These are phyloP conservation scores for Zymoseptoria crescenta DNA, from an alignment of 2,329 filamentous ascomycete species.

Conservation along the genomic window DNA sequence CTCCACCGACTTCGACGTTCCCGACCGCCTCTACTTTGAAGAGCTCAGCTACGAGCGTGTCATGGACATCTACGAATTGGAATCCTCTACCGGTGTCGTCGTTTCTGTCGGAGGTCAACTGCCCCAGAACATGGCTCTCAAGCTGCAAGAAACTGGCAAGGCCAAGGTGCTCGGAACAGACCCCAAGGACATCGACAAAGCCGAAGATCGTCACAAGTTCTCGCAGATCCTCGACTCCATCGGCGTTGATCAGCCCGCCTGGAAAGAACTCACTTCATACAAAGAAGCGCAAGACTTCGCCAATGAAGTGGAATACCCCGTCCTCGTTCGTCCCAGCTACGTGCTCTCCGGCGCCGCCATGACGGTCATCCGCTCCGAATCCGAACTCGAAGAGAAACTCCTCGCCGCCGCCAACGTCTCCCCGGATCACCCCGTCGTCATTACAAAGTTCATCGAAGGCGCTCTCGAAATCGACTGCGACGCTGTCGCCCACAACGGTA, in stretches of 20 bases:
- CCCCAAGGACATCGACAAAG: conserved; percentile 91
- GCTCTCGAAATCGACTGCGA: conserved; percentile 96
- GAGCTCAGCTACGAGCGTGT: conserved; percentile 95
- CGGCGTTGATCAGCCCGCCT: conserved; percentile 91
- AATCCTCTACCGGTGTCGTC: conserved; percentile 75
- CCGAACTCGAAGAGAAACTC: conserved; percentile 91
- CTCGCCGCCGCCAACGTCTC: conserved; percentile 83
- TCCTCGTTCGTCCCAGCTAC: conserved; percentile 89
- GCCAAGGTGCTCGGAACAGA: conserved; percentile 90
- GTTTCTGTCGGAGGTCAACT: conserved; percentile 94
- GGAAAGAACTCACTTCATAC: conserved; percentile 93
- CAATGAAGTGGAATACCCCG: conserved; percentile 78
- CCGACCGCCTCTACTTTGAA: conserved; percentile 92
- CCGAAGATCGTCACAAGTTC: conserved; percentile 97
- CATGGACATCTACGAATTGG: conserved; percentile 89
- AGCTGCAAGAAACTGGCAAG: conserved; percentile 81
- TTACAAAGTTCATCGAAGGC: conserved; percentile 96
- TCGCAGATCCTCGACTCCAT: conserved; percentile 95
- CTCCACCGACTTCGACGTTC: conserved; percentile 76
- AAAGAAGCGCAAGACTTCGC: conserved; percentile 83
- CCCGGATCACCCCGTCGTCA: conserved; percentile 94
- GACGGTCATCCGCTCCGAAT: conserved; percentile 85
- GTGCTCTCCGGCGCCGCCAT: conserved; percentile 96
- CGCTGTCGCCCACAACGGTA: conserved; percentile 77
- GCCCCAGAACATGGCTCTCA: conserved; percentile 93